These are phyloP conservation scores for Lycium ferocissimum DNA, from an alignment of 257 asterid genomes.

Conservation along the genomic window DNA sequence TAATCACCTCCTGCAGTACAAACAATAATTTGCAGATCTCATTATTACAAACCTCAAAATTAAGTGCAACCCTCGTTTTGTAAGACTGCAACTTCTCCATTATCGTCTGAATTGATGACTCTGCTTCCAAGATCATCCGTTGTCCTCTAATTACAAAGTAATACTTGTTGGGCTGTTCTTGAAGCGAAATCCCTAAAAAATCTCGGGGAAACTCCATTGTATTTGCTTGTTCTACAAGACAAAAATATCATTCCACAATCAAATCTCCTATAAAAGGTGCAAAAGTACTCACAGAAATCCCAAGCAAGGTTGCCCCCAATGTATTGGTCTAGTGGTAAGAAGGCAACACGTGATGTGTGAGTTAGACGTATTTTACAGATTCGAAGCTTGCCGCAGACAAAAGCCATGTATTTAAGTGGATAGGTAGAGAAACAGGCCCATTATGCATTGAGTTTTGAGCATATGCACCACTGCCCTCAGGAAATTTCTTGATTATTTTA, in stretches of 20 bases:
- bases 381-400: too few species aligned
- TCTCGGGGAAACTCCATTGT: constrained; percentile 82
- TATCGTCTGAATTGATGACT: constrained; percentile 67
- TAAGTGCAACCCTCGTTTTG: constrained; percentile 83
- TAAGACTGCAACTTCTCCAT: constrained; percentile 97
- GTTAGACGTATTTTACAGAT: too few species aligned
- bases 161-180: constrained; percentile 76
- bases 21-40: constrained; percentile 17
- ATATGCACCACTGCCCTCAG: not conserved
- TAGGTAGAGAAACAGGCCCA: too few species aligned
- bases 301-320: not conserved
- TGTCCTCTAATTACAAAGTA: too few species aligned
- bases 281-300: not conserved
- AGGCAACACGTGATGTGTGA: not conserved
- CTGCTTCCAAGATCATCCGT: too few species aligned
- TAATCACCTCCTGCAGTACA: constrained; percentile 37
- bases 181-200: constrained; percentile 87
- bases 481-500: too few species aligned
- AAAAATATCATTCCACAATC: constrained; percentile 50
- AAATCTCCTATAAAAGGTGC: not conserved
- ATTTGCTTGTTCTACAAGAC: constrained; percentile 55
- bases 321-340: not conserved
- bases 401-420: too few species aligned
- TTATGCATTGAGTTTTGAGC: not conserved
- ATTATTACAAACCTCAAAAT: constrained; percentile 72